Conservation (phyloP, 805 yeast genomes). For the Pichia membranifaciens region DNA sequence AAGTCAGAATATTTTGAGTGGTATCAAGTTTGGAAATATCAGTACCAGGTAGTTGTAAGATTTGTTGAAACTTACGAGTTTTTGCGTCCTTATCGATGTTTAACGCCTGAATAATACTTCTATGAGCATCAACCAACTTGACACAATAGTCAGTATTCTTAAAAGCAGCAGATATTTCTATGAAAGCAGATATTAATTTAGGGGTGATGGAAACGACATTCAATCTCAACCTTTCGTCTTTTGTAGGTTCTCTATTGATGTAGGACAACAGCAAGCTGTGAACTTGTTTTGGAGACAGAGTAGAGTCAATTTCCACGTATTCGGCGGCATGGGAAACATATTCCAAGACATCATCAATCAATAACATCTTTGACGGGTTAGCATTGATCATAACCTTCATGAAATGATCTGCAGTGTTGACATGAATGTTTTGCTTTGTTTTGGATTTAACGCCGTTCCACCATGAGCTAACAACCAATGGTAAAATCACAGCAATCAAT, state of each 20-base stretch:
- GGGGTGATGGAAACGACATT: constrained; percentile 60
- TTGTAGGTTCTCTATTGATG: constrained; percentile 44
- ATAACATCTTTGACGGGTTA: constrained; percentile 61
- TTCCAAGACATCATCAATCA: constrained; percentile 50
- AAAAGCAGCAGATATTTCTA: constrained; percentile 78
- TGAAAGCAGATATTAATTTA: constrained; percentile 58
- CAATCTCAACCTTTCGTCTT: constrained; percentile 40
- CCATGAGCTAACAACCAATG: constrained; percentile 79
- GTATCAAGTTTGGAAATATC: constrained; percentile 46
- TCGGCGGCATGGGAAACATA: constrained; percentile 67
- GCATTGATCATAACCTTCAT: constrained; percentile 68
- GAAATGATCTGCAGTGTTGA: constrained; percentile 74
- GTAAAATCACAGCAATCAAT: constrained; percentile 73
- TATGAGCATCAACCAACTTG: constrained; percentile 59
- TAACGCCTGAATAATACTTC: constrained; percentile 72
- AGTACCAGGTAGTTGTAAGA: constrained; percentile 78
- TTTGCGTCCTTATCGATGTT: constrained; percentile 34
- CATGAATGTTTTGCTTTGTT: constrained; percentile 78
- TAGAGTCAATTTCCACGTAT: constrained; percentile 38
- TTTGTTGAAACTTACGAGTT: constrained; percentile 48
- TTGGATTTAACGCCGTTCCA: constrained; percentile 78
- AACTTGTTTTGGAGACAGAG: constrained; percentile 42
- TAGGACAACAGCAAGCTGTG: constrained; percentile 49
- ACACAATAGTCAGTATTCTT: constrained; percentile 62
- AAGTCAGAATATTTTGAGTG: constrained; percentile 44